Evolutionary conservation across 192 early-diverging fungal species (phyloP), one percentile per base, ranked within the genome.

Genomic region (Paraglomus occultum): DNA sequence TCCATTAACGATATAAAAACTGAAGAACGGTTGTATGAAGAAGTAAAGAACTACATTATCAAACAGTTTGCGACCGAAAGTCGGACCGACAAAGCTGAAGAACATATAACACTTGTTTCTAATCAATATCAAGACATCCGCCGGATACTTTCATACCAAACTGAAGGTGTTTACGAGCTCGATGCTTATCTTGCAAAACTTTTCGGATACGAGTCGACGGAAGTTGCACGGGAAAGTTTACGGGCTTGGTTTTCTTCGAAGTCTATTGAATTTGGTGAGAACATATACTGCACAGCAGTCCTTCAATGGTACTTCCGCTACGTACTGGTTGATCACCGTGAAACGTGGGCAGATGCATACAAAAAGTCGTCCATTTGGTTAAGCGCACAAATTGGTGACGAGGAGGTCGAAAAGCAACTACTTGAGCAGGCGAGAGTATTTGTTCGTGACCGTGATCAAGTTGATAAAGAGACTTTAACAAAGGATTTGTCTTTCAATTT

Each of bases 131-230:
- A 23, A 46, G 15, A 43, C 9, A 46, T 46, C 0, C 67, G 67
- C n/a, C 67, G 67, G 22, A 46, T 57, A 14, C 22, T 57, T 4
- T 39, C 52, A 22, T 54, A 57, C 31, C 67, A 69, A 55, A 69
- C 22, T 1, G 53, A 69, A 14, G 20, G 67, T 1, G 42, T n/a
- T 17, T 69, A 47, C 12, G 67, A 44, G 57, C 53, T 69, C 8
- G 39, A 17, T 43, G 10, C 10, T 23, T n/a, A 54, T 15, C 38
- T 57, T 11, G n/a, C 67, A 6, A 44, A 57, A 23, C 15, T 54
- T 42, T 31, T 69, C 14, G 67, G 67, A 15, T 69, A 57, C 43
- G 48, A n/a, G 43, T 69, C 67, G 14, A 20, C 20, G 17, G 67
- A 69, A 12, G 67, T 57, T 10, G 67, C 67, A 0, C 42, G 57